Conservation (phyloP, 148 eudicot species). For the Nepenthes gracilis region DNA sequence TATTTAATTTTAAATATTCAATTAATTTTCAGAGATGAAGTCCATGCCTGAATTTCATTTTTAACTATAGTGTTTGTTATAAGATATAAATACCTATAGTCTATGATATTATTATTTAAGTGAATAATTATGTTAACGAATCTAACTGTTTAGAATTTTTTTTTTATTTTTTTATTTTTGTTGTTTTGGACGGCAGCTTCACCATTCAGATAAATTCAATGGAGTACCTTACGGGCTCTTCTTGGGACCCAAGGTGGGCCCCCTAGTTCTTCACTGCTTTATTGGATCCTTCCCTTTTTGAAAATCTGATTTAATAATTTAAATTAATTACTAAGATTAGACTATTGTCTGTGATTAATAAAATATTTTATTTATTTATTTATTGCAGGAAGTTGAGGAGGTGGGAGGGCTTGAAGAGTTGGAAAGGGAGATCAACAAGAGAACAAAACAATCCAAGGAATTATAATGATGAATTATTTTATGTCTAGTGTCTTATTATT, state of each 20-base stretch:
- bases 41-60: no score
- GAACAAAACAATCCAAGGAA: conserved; percentile 43
- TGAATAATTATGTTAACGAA: conserved; percentile 13
- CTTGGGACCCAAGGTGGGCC: conserved; percentile 83
- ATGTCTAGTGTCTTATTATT: no score
- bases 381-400: conserved; percentile 74
- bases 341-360: neutral
- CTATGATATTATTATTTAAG: no score
- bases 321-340: neutral
- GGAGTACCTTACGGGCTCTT: conserved; percentile 97
- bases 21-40: no score
- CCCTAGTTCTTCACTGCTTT: neutral
- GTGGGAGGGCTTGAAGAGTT: conserved; percentile 81
- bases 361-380: neutral
- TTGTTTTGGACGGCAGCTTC: conserved; percentile 46
- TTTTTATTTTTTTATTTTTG: conserved; percentile 30
- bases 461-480: conserved; percentile 11
- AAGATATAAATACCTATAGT: no score
- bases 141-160: conserved; percentile 17
- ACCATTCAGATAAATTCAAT: conserved; percentile 83
- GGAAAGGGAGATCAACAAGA: conserved; percentile 69
- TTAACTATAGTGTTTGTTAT: no score
- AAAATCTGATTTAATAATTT: no score
- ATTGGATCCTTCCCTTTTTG: neutral
- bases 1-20: no score